Evolutionary conservation across 2,329 filamentous ascomycete species (phyloP).

Genomic region (Chaetomium strumarium): DNA sequence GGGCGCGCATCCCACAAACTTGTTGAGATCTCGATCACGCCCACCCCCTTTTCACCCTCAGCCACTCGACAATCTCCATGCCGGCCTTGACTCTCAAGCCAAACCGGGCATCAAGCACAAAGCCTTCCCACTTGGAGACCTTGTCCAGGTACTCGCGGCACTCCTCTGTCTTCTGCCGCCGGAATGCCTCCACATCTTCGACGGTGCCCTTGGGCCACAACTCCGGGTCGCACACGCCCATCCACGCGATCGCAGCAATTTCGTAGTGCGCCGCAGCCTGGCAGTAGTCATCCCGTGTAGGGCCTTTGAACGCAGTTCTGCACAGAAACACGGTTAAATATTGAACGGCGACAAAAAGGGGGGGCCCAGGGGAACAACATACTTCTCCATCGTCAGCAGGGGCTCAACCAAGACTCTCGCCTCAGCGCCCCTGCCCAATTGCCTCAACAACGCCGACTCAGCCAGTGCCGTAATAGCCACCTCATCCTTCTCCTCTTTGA

Average conservation of each 20-base stretch:
- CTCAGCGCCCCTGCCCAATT: conserved; percentile 55
- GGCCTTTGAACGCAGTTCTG: conserved; percentile 51
- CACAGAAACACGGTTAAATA: background rate
- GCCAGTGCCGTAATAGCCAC: conserved; percentile 61
- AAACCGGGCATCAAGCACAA: conserved; percentile 67
- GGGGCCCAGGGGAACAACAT: conserved; percentile 25
- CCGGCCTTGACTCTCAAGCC: conserved; percentile 68
- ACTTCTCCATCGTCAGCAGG: conserved; percentile 61
- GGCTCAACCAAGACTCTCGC: conserved; percentile 61
- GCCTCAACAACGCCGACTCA: conserved; percentile 59
- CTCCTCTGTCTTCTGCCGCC: conserved; percentile 48
- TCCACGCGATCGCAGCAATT: conserved; percentile 75
- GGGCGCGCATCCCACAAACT: background rate
- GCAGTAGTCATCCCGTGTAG: conserved; percentile 62
- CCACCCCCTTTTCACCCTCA: conserved; percentile 26
- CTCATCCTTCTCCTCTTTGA: conserved; percentile 53
- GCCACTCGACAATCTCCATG: conserved; percentile 58
- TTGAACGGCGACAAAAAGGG: background rate
- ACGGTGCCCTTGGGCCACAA: conserved; percentile 23
- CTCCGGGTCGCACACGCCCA: conserved; percentile 48
- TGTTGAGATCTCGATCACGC: background rate
- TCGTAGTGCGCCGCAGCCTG: conserved; percentile 78
- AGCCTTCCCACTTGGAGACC: conserved; percentile 64
- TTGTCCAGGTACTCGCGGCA: conserved; percentile 61
- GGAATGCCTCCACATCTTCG: conserved; percentile 31